phyloP scores from a whole-genome alignment of 108 stramenopile genomes.

The Bacterosira constricta region DNA sequence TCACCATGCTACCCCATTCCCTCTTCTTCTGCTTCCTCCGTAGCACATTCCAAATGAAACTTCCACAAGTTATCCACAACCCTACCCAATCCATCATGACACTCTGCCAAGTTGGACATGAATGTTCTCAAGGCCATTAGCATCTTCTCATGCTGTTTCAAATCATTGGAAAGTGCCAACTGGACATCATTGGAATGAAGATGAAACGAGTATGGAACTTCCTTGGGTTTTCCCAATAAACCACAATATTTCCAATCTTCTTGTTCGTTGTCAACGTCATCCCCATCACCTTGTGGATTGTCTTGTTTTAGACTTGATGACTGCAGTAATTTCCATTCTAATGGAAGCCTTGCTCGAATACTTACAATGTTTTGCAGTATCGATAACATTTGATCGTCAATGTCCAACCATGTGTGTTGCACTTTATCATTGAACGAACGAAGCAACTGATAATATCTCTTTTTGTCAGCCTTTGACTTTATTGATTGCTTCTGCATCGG shows the following conservation, averaged over 20 bases:
- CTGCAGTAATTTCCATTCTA: constrained; percentile 49
- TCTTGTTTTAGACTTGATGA: constrained; percentile 9
- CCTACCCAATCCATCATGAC: constrained; percentile 71
- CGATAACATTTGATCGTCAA: constrained; percentile 56
- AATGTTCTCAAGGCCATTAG: constrained; percentile 51
- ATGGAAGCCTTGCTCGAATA: constrained; percentile 59
- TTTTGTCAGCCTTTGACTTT: constrained; percentile 14
- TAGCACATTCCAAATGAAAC: constrained; percentile 39
- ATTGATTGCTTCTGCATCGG: background rate
- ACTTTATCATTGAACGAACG: constrained; percentile 61
- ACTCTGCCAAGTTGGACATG: constrained; percentile 55
- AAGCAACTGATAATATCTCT: constrained; percentile 52
- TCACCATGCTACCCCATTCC: background rate
- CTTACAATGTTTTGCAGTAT: constrained; percentile 64
- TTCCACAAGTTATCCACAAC: constrained; percentile 67
- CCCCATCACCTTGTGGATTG: background rate
- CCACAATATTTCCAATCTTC: constrained; percentile 39
- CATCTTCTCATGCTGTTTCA: constrained; percentile 82
- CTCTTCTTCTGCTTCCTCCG: constrained; percentile 8
- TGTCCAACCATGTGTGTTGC: constrained; percentile 61
- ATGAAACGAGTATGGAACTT: background rate
- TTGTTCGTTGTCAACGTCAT: background rate
- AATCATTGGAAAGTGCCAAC: constrained; percentile 61
- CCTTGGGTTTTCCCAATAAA: constrained; percentile 24
- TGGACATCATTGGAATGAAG: constrained; percentile 51